Evolutionary conservation across 2,329 filamentous ascomycete species (phyloP).

Genomic region (Ceratocystis harringtonii): DNA sequence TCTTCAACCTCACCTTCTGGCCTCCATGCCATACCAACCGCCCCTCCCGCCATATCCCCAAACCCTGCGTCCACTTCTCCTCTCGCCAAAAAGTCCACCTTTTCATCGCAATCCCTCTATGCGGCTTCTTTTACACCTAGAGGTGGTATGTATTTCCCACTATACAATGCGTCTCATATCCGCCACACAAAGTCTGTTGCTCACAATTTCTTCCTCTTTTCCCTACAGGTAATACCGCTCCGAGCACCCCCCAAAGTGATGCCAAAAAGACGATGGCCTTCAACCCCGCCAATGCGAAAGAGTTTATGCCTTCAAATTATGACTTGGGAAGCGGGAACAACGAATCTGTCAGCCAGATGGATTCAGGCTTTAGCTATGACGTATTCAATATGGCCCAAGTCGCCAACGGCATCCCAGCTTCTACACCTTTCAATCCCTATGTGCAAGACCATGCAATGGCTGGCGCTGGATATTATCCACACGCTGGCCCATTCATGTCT

Average conservation of each 20-base stretch:
- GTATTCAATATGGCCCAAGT: conserved; percentile 48
- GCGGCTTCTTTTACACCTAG: conserved; percentile 75
- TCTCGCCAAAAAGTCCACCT: conserved; percentile 50
- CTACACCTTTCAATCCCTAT: conserved; percentile 57
- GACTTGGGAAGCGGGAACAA: conserved; percentile 9
- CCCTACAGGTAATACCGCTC: conserved; percentile 12
- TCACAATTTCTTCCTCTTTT: background rate
- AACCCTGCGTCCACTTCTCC: conserved; percentile 15
- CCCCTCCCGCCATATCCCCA: conserved; percentile 5
- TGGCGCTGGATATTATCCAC: conserved; percentile 51
- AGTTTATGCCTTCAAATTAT: conserved; percentile 37
- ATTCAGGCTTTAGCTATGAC: conserved; percentile 32
- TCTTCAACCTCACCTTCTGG: conserved; percentile 17
- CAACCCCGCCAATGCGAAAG: conserved; percentile 41
- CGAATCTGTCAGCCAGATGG: conserved; percentile 13
- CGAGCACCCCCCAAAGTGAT: conserved; percentile 18
- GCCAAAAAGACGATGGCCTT: conserved; percentile 27
- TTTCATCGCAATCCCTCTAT: conserved; percentile 80
- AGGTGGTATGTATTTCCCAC: conserved; percentile 25
- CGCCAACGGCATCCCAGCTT: conserved; percentile 32
- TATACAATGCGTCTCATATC: no score
- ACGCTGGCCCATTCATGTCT: conserved; percentile 36
- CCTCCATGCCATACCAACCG: conserved; percentile 13
- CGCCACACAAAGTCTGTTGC: background rate
- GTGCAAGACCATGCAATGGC: conserved; percentile 52